These are phyloP conservation scores for Plantago ovata DNA, from an alignment of 257 asterid species.

Conservation along the genomic window DNA sequence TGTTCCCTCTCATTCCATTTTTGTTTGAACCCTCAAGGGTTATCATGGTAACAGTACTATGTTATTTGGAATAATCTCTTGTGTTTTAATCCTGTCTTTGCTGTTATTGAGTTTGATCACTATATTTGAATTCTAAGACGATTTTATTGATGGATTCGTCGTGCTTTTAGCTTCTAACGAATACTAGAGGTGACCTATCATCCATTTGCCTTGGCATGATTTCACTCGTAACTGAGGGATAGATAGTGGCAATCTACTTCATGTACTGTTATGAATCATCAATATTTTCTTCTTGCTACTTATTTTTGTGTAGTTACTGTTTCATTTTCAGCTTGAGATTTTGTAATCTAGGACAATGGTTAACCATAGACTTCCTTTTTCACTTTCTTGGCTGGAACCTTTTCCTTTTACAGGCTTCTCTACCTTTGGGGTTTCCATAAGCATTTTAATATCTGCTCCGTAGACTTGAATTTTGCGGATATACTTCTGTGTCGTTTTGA, in stretches of 20 bases:
- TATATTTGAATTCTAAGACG: constrained; percentile 5
- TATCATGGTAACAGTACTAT: constrained; percentile 3
- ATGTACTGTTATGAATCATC: constrained; percentile 7
- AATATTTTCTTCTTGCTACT: neutral
- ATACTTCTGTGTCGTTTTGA: too few species aligned
- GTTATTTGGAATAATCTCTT: neutral
- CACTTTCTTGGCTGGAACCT: neutral
- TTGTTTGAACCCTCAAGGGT: constrained; percentile 9
- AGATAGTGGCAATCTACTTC: constrained; percentile 10
- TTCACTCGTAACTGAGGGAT: neutral
- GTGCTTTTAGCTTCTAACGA: neutral
- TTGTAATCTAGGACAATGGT: too few species aligned
- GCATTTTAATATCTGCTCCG: too few species aligned
- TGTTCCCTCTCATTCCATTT: constrained; percentile 18
- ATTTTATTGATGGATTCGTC: constrained; percentile 10
- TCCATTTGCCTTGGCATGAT: constrained; percentile 12
- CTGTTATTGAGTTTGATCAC: neutral
- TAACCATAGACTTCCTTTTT: too few species aligned
- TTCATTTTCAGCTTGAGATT: neutral
- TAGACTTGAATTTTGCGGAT: too few species aligned
- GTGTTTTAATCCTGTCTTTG: neutral
- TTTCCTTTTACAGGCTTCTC: constrained; percentile 11
- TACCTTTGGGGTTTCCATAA: neutral
- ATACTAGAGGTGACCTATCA: neutral
- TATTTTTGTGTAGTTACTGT: constrained; percentile 4